These are phyloP conservation scores for Caryopteris hybrid DNA, from an alignment of 305 asterid species.

Conservation along the genomic window DNA sequence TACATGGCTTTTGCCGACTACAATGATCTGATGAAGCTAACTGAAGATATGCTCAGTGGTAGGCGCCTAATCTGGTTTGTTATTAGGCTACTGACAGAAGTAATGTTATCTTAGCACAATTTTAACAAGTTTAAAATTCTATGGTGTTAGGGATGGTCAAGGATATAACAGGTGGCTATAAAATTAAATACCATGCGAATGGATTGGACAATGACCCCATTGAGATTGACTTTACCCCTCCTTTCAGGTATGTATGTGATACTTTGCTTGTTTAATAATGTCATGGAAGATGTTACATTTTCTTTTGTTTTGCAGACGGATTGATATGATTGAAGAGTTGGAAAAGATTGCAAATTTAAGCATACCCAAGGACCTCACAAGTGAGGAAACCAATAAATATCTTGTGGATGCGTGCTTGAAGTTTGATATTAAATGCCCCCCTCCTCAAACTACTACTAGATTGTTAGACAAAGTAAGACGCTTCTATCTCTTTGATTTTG, in stretches of 20 bases:
- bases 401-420: conserved; percentile 67
- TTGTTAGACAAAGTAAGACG: conserved; percentile 76
- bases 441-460: conserved; percentile 88
- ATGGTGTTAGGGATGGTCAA: conserved; percentile 70
- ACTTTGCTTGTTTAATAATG: not conserved
- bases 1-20: conserved; percentile 81
- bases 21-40: conserved; percentile 73
- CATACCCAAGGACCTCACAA: conserved; percentile 79
- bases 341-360: conserved; percentile 69
- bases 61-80: conserved; percentile 12
- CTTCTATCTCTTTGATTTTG: not conserved
- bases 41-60: conserved; percentile 95
- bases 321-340: conserved; percentile 90
- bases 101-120: not conserved
- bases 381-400: conserved; percentile 77
- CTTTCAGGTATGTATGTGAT: conserved; percentile 77
- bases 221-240: conserved; percentile 94
- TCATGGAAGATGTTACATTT: not conserved
- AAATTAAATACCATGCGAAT: conserved; percentile 76
- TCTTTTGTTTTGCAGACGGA: conserved; percentile 45
- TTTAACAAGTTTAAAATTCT: not conserved
- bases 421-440: conserved; percentile 81
- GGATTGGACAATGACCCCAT: conserved; percentile 70
- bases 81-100: not conserved
- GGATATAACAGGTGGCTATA: conserved; percentile 83